Evolutionary conservation across 345 rosid genomes (phyloP).

Genomic region (Citrus unshiu): DNA sequence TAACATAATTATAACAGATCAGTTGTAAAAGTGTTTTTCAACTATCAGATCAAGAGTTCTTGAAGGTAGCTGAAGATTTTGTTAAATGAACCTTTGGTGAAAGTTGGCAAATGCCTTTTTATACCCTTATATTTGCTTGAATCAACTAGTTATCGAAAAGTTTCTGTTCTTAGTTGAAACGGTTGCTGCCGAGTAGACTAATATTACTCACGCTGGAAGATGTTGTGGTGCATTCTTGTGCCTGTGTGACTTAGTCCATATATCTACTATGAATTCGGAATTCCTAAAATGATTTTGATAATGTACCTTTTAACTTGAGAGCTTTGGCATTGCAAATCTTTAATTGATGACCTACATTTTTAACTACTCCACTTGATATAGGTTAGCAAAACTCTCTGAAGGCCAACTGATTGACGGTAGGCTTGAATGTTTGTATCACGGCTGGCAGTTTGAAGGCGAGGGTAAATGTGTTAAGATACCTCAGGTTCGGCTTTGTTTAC

Average conservation of each 20-base stretch:
- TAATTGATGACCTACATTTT: not conserved
- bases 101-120: not conserved
- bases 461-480: slow-evolving; percentile 92
- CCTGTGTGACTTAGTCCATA: not conserved
- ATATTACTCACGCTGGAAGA: not conserved
- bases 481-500: slow-evolving; percentile 45
- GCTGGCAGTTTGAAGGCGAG: slow-evolving; percentile 93
- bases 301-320: not conserved
- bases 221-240: not conserved
- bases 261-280: not conserved
- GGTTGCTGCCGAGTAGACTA: not conserved
- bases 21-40: too few relatives aligned
- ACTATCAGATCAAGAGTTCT: not conserved
- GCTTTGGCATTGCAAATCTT: not conserved
- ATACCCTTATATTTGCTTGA: not conserved
- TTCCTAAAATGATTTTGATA: not conserved
- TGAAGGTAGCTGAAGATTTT: not conserved
- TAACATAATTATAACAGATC: not conserved
- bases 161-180: not conserved
- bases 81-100: not conserved
- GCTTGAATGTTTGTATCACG: slow-evolving; percentile 90
- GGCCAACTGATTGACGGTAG: slow-evolving; percentile 88
- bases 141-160: not conserved
- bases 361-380: slow-evolving; percentile 14
- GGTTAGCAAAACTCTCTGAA: slow-evolving; percentile 91